These are phyloP conservation scores for Withania somnifera DNA, from an alignment of 305 asterid species.

Conservation along the genomic window DNA sequence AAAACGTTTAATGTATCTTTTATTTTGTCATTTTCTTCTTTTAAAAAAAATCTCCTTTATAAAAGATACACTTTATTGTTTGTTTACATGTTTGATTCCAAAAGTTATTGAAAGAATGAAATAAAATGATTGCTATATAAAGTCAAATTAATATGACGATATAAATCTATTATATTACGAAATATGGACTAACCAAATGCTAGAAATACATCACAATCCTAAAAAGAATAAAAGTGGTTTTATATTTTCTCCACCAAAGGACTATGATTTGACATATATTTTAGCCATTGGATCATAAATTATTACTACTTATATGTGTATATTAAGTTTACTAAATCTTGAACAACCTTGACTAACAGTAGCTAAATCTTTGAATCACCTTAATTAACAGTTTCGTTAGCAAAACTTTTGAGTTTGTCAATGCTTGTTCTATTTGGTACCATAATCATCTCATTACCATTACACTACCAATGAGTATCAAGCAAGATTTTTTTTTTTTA, in stretches of 20 bases:
- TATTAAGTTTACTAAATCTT: neutral
- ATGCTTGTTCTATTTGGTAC: neutral
- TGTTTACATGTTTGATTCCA: slow-evolving; percentile 1
- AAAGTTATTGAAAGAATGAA: neutral
- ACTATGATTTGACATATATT: neutral
- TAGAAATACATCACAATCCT: neutral
- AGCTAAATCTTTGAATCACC: neutral
- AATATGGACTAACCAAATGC: neutral
- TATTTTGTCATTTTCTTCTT: neutral
- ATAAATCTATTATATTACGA: neutral
- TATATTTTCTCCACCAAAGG: neutral
- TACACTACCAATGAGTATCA: neutral
- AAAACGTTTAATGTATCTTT: neutral
- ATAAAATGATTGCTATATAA: neutral
- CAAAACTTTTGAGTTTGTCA: neutral
- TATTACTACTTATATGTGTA: neutral
- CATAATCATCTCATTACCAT: neutral
- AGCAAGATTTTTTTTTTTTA: neutral
- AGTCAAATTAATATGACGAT: neutral
- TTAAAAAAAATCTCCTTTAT: neutral
- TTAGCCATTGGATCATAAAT: neutral
- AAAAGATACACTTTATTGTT: slow-evolving; percentile 2
- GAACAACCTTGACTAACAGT: neutral
- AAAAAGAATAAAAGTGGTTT: neutral
- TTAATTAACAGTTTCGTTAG: neutral